A percentile compares a stretch with the other conserved stretches of the same genome.
These are phyloP conservation scores for Ganoderma multipileum DNA, from an alignment of 1,284 basidiomycete species.

Conservation along the genomic window DNA sequence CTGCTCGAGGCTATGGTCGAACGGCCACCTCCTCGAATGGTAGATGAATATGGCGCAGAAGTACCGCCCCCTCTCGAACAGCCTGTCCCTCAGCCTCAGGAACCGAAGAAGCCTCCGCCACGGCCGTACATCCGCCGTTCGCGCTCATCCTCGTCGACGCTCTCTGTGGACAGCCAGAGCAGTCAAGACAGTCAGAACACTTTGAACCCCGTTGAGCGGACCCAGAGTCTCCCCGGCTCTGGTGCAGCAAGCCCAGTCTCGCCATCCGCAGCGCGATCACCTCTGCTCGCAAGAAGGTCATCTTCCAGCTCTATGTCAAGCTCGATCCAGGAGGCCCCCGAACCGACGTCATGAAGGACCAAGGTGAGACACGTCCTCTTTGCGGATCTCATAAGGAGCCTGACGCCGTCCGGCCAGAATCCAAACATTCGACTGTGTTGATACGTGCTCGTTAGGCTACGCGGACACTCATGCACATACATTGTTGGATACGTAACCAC, in stretches of 20 bases:
- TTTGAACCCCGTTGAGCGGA: conserved; percentile 22
- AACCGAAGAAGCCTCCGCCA: conserved; percentile 50
- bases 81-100: conserved; percentile 25
- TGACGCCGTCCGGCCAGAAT: background rate
- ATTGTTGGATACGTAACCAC: conserved; percentile 12
- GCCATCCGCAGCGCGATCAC: conserved; percentile 22
- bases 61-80: conserved; percentile 23
- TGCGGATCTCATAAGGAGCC: background rate
- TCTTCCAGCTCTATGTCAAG: conserved; percentile 28
- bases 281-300: conserved; percentile 29
- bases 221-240: conserved; percentile 25
- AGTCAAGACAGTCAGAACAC: conserved; percentile 28
- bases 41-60: conserved; percentile 59
- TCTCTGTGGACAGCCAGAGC: conserved; percentile 30
- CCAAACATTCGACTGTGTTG: conserved; percentile 3
- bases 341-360: conserved; percentile 14
- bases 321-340: conserved; percentile 28
- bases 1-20: conserved; percentile 69
- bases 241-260: conserved; percentile 25
- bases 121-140: conserved; percentile 64
- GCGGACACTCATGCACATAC: conserved; percentile 12
- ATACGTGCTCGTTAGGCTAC: conserved; percentile 2
- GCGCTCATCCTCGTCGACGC: conserved; percentile 56
- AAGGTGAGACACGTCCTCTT: background rate
- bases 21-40: conserved; percentile 64